A percentile compares a stretch with the other conserved stretches of the same genome.
These are phyloP conservation scores for Citrullus colocynthis DNA, from an alignment of 306 rosid genomes.

Conservation along the genomic window DNA sequence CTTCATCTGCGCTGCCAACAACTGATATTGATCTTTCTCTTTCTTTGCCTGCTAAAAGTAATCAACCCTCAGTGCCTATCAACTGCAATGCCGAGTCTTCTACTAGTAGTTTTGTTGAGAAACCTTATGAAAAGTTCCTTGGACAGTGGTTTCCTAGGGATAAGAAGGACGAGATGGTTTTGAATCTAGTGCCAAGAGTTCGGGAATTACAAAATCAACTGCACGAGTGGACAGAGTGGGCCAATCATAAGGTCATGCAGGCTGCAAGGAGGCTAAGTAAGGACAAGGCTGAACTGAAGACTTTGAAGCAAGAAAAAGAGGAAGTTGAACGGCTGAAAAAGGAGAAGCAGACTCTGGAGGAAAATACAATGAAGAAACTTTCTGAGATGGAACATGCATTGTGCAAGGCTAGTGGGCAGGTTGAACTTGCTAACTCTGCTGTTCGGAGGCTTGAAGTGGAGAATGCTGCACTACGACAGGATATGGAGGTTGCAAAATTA, in stretches of 20 bases:
- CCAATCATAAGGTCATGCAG: constrained; percentile 92
- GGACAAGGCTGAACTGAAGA: constrained; percentile 75
- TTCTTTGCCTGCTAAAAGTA: constrained; percentile 39
- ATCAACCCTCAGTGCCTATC: constrained; percentile 24
- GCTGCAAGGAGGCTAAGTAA: constrained; percentile 82
- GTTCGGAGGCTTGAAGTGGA: constrained; percentile 69
- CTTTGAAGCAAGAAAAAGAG: constrained; percentile 73
- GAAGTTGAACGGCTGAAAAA: constrained; percentile 74
- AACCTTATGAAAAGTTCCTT: constrained; percentile 43
- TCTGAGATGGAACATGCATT: constrained; percentile 85
- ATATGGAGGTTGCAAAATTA: constrained; percentile 72
- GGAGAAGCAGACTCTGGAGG: constrained; percentile 72
- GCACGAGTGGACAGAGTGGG: constrained; percentile 96
- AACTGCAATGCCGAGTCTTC: constrained; percentile 26
- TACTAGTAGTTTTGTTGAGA: constrained; percentile 29
- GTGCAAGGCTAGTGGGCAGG: constrained; percentile 73
- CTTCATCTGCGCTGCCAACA: constrained; percentile 27
- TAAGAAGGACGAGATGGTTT: constrained; percentile 70
- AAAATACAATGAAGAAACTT: constrained; percentile 75
- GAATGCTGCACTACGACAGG: constrained; percentile 55
- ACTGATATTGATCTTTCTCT: constrained; percentile 75
- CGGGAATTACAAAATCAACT: constrained; percentile 67
- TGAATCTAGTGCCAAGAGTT: constrained; percentile 54
- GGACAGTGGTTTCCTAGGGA: constrained; percentile 57
- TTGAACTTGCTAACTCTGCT: constrained; percentile 70